These are phyloP conservation scores for Glonium stellatum DNA, from an alignment of 495 filamentous ascomycete genomes.

Conservation along the genomic window DNA sequence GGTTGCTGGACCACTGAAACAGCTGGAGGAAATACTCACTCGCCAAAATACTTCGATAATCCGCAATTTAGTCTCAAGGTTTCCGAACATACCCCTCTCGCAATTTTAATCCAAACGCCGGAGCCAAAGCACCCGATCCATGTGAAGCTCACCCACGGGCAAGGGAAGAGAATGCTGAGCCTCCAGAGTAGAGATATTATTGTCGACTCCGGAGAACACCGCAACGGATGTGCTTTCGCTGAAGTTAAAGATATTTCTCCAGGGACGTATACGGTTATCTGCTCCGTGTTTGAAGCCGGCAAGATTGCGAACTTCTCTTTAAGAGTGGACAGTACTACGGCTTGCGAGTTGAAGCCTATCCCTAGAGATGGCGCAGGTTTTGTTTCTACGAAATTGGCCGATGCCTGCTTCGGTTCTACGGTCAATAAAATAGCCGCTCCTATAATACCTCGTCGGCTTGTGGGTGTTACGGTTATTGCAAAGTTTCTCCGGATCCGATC, in stretches of 20 bases:
- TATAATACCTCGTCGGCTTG: constrained; percentile 24
- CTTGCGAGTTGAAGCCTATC: constrained; percentile 49
- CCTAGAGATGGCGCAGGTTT: constrained; percentile 62
- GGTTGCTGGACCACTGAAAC: constrained; percentile 70
- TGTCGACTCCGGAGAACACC: constrained; percentile 74
- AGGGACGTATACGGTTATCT: constrained; percentile 79
- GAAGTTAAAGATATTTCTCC: constrained; percentile 49
- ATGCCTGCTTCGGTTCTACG: constrained; percentile 23
- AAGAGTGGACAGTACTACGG: constrained; percentile 55
- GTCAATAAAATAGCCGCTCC: constrained; percentile 29
- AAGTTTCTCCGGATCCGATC: constrained; percentile 28
- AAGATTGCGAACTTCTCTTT: constrained; percentile 71
- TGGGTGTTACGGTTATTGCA: constrained; percentile 11
- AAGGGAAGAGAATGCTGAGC: constrained; percentile 59
- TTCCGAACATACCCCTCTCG: constrained; percentile 48
- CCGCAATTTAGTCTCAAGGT: constrained; percentile 73
- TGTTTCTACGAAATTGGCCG: constrained; percentile 33
- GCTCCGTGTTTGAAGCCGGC: constrained; percentile 76
- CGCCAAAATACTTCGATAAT: constrained; percentile 67
- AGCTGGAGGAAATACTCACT: constrained; percentile 76
- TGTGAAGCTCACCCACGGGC: constrained; percentile 72
- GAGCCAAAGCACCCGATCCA: constrained; percentile 61
- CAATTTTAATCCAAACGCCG: constrained; percentile 63
- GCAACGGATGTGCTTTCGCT: constrained; percentile 65
- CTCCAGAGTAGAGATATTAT: constrained; percentile 72